Conservation (phyloP, 2,329 filamentous ascomycete species). For the Alternaria gaisen region DNA sequence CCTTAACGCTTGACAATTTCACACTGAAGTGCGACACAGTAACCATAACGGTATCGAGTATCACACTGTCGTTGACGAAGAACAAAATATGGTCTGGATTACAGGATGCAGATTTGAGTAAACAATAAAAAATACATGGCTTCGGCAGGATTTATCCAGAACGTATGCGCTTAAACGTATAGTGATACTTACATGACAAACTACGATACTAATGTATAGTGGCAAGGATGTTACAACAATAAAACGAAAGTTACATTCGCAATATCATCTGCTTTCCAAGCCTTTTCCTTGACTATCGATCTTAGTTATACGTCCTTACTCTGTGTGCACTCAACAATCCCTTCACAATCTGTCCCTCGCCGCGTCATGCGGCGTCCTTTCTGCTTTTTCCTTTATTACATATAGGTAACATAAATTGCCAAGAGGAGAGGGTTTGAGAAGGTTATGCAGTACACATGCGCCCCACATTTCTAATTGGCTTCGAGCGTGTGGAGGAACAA, state of each 20-base stretch:
- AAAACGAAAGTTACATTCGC: background rate
- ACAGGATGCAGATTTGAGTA: background rate
- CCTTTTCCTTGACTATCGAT: background rate
- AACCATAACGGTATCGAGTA: constrained; percentile 1
- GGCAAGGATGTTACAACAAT: background rate
- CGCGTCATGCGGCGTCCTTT: background rate
- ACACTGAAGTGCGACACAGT: constrained; percentile 2
- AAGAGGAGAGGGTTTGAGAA: background rate
- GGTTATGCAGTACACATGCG: background rate
- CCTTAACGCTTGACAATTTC: constrained; percentile 7
- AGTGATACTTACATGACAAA: background rate
- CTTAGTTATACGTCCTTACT: background rate
- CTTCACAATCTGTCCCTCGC: background rate
- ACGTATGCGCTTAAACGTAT: background rate
- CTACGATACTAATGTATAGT: background rate
- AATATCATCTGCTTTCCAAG: background rate
- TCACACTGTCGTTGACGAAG: background rate
- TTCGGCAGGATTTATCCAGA: background rate
- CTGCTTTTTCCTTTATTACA: background rate
- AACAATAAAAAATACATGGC: background rate
- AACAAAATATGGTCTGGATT: background rate
- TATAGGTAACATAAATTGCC: background rate
- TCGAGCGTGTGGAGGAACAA: background rate
- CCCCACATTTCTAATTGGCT: background rate
- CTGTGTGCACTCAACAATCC: background rate